Base-by-base conservation (phyloP, 1,139 yeast genomes). In the Hansenula sp. region DNA sequence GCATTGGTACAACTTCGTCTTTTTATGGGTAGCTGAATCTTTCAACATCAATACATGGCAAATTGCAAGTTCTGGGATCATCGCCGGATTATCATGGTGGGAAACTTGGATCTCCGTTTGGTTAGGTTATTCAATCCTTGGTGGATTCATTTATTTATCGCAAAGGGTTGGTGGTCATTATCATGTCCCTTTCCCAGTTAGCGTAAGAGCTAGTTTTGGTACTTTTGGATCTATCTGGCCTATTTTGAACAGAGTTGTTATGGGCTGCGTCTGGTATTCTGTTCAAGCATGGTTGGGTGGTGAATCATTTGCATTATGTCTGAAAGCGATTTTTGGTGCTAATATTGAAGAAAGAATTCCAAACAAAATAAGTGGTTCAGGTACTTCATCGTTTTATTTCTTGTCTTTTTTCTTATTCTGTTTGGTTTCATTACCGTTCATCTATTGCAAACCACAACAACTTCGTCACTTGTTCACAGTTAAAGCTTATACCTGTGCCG, bases 1-100 rank as follows among this genome's bases (percentile, higher is more conserved):
- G 96, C 70, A 78, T 27, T 86, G 95, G 94, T 82, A 72, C 62
- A 85, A 86, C 59, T 88, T 69, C 59, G 81, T 83, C 9, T 81
- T 77, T 49, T 18, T 54, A 44, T 53, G 58, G 58, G 50, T 54
- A 17, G 55, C 58, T 4, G 58, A 54, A 35, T 55, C 56, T 3
- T 49, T 54, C 52, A 48, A 53, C 8, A 53, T 54, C 29, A 50
- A 55, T 12, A 54, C 52, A 54, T 54, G 52, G 37, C 58, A 60
- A 41, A 61, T 54, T 13, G 63, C 64, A 4, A 57, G 63, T 3
- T 50, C 54, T 29, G 41, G 54, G 6, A 49, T 57, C 29, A 43
- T 52, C 3, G 50, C 53, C 29, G 69, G 69, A 17, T 47, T 65
- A 33, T 60, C 66, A 2, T 35, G 37, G 37, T 35, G 37, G 37